Conservation (phyloP, 1,139 yeast species). For the Kodamaea alishanica region DNA sequence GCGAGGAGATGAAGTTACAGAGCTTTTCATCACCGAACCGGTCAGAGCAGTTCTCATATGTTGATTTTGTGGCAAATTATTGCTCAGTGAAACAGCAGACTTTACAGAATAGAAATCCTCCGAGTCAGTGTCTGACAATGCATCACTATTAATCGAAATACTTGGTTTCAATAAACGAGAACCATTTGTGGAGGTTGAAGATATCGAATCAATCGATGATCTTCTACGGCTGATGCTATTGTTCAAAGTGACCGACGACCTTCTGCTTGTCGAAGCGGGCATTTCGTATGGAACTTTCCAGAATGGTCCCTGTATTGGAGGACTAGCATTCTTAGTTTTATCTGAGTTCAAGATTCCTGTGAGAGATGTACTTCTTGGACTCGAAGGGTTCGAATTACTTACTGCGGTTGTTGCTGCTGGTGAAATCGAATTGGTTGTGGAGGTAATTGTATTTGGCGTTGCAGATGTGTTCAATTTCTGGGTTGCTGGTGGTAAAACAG, state of each 20-base stretch:
- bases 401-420: not conserved
- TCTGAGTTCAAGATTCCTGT: slow-evolving; percentile 12
- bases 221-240: slow-evolving; percentile 21
- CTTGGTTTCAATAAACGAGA: slow-evolving; percentile 30
- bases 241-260: slow-evolving; percentile 7
- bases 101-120: slow-evolving; percentile 39
- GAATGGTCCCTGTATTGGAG: slow-evolving; percentile 46
- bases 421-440: slow-evolving; percentile 1
- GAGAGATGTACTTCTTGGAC: slow-evolving; percentile 15
- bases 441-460: not conserved
- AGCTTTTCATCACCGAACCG: not conserved
- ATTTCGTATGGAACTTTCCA: slow-evolving; percentile 53
- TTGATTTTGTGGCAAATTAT: too few relatives aligned
- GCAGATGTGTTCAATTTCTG: slow-evolving; percentile 1
- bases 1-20: slow-evolving; percentile 36
- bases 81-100: slow-evolving; percentile 9
- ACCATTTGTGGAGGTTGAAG: slow-evolving; percentile 32
- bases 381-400: slow-evolving; percentile 18
- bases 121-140: slow-evolving; percentile 33
- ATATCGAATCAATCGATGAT: slow-evolving; percentile 35
- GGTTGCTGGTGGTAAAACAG: slow-evolving; percentile 8
- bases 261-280: slow-evolving; percentile 26
- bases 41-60: too few relatives aligned
- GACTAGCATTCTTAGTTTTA: slow-evolving; percentile 20
- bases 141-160: slow-evolving; percentile 21